A percentile compares a stretch with the other conserved stretches of the same genome.
Evolutionary conservation across 805 yeast genomes (phyloP).

Genomic region (Candida anglica): DNA sequence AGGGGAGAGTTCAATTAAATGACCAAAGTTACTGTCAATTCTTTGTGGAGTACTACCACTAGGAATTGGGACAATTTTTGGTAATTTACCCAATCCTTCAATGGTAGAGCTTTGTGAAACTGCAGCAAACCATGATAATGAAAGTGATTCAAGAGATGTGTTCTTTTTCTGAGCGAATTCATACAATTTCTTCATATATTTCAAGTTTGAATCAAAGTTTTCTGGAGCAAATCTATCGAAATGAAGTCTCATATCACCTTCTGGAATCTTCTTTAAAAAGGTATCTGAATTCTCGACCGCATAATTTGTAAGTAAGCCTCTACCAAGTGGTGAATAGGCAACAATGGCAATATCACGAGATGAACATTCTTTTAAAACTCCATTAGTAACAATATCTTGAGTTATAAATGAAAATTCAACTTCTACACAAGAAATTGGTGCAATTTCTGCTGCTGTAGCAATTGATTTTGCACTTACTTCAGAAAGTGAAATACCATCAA

Average conservation of each 20-base stretch:
- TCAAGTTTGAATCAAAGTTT: constrained; percentile 49
- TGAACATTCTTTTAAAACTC: constrained; percentile 56
- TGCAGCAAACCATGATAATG: constrained; percentile 46
- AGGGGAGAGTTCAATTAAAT: constrained; percentile 45
- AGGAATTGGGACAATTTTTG: constrained; percentile 75
- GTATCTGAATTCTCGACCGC: constrained; percentile 34
- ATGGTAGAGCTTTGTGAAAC: constrained; percentile 59
- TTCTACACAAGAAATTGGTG: constrained; percentile 67
- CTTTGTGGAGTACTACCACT: constrained; percentile 61
- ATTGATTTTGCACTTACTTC: constrained; percentile 68
- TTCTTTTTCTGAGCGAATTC: constrained; percentile 45
- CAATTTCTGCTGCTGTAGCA: constrained; percentile 49
- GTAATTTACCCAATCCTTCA: constrained; percentile 37
- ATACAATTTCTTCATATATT: constrained; percentile 45
- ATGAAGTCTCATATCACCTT: constrained; percentile 49
- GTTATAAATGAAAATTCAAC: constrained; percentile 72
- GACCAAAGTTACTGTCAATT: constrained; percentile 55
- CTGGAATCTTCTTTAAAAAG: constrained; percentile 42
- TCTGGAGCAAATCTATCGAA: constrained; percentile 61
- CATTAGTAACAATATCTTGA: constrained; percentile 59
- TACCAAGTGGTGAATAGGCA: constrained; percentile 80
- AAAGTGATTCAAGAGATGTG: constrained; percentile 54
- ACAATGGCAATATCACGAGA: constrained; percentile 61
- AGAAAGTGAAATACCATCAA: constrained; percentile 70
- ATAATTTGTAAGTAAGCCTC: constrained; percentile 72